These are phyloP conservation scores for Didymella segeticola DNA, from an alignment of 2,329 filamentous ascomycete species.

Conservation along the genomic window DNA sequence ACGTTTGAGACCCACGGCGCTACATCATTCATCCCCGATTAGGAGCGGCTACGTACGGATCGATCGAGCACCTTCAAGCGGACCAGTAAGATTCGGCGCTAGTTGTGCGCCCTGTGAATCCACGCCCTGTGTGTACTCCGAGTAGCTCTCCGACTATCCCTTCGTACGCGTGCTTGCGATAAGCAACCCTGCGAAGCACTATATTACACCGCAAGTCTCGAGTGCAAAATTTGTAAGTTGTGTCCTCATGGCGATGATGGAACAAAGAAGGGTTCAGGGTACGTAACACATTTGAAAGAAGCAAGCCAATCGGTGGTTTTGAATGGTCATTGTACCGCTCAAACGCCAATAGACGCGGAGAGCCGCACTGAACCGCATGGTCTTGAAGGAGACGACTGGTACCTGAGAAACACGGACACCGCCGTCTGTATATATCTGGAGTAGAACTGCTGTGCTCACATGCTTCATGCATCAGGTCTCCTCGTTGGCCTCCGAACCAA, in stretches of 20 bases:
- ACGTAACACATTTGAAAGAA: constrained; percentile 28
- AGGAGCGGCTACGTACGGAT: constrained; percentile 45
- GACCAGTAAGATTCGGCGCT: constrained; percentile 18
- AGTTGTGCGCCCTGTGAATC: constrained; percentile 22
- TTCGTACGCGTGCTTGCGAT: background rate
- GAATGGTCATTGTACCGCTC: constrained; percentile 1
- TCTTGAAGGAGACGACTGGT: background rate
- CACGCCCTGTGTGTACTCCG: constrained; percentile 26
- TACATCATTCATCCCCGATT: constrained; percentile 29
- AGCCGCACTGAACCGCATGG: constrained; percentile 15
- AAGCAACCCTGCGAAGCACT: background rate
- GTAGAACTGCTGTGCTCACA: background rate
- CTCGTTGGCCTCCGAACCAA: background rate
- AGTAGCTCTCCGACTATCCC: constrained; percentile 4
- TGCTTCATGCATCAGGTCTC: background rate
- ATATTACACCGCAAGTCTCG: background rate
- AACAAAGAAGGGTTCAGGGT: constrained; percentile 15
- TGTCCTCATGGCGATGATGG: constrained; percentile 2
- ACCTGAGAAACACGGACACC: background rate
- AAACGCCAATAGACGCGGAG: constrained; percentile 17
- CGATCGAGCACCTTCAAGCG: constrained; percentile 29
- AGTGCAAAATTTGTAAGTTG: background rate
- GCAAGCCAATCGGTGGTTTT: constrained; percentile 29
- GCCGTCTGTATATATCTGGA: background rate
- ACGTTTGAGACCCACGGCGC: constrained; percentile 24